Conservation (phyloP, 345 rosid species). For the Stellera chamaejasme region DNA sequence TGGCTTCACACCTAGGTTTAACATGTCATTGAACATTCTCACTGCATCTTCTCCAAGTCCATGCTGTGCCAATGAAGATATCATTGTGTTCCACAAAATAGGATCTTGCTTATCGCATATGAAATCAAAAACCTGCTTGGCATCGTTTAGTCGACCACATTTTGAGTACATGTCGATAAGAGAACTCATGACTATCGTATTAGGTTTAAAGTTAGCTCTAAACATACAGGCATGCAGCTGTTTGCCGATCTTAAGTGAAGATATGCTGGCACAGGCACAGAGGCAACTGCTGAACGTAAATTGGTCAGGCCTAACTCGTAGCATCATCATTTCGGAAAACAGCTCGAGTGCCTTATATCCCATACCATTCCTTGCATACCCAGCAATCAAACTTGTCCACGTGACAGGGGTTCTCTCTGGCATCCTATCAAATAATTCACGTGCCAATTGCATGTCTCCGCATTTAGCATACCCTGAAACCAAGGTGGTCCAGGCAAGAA, state of each 20-base stretch:
- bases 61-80: constrained; percentile 71
- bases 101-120: constrained; percentile 34
- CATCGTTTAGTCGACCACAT: constrained; percentile 47
- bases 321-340: constrained; percentile 44
- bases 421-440: constrained; percentile 47
- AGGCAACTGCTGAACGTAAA: constrained; percentile 74
- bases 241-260: constrained; percentile 61
- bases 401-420: constrained; percentile 54
- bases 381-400: constrained; percentile 77
- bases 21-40: constrained; percentile 39
- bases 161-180: constrained; percentile 84
- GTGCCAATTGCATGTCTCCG: constrained; percentile 59
- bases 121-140: constrained; percentile 40
- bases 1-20: constrained; percentile 39
- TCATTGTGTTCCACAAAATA: constrained; percentile 81
- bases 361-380: constrained; percentile 57
- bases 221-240: constrained; percentile 56
- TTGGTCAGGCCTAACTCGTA: constrained; percentile 47
- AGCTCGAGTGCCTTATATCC: constrained; percentile 39
- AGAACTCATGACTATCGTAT: constrained; percentile 58
- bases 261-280: constrained; percentile 66
- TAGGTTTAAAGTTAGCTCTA: constrained; percentile 40
- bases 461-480: constrained; percentile 60
- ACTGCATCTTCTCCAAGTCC: constrained; percentile 56
- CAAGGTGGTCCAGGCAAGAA: constrained; percentile 64